A percentile compares a stretch with the other conserved stretches of the same genome.
Evolutionary conservation across 176 grass and related monocot genomes (phyloP).

Genomic region (Musa itinerans): DNA sequence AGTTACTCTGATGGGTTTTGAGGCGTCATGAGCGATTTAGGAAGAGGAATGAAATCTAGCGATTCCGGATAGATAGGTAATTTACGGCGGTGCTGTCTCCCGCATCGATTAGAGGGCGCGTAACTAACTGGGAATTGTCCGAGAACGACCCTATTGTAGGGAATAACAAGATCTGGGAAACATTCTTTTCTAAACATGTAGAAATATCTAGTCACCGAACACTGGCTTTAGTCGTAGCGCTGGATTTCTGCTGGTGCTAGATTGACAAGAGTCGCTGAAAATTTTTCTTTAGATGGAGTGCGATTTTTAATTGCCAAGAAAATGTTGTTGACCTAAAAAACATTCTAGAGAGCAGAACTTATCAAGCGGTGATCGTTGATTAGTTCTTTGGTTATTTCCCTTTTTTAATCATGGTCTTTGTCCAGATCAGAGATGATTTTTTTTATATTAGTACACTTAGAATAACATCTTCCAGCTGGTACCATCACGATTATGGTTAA

Average conservation of each 20-base stretch:
- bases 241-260: not conserved
- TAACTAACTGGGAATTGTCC: not conserved
- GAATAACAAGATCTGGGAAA: not conserved
- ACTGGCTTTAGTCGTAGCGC: not conserved
- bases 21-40: not conserved
- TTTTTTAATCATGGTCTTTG: not conserved
- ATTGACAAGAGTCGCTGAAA: not conserved
- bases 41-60: too few relatives aligned
- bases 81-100: too few relatives aligned
- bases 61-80: too few relatives aligned
- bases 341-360: not conserved
- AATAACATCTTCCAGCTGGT: not conserved
- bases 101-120: not conserved
- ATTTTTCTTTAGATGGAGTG: not conserved
- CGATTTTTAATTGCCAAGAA: not conserved
- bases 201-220: too few relatives aligned
- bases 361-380: not conserved
- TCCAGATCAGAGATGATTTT: not conserved
- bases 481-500: not conserved
- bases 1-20: not conserved
- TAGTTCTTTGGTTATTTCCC: not conserved
- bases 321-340: not conserved
- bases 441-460: not conserved
- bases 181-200: not conserved
- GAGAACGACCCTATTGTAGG: not conserved